Conservation (phyloP, 495 filamentous ascomycete genomes). For the Lophiostoma macrostomum region DNA sequence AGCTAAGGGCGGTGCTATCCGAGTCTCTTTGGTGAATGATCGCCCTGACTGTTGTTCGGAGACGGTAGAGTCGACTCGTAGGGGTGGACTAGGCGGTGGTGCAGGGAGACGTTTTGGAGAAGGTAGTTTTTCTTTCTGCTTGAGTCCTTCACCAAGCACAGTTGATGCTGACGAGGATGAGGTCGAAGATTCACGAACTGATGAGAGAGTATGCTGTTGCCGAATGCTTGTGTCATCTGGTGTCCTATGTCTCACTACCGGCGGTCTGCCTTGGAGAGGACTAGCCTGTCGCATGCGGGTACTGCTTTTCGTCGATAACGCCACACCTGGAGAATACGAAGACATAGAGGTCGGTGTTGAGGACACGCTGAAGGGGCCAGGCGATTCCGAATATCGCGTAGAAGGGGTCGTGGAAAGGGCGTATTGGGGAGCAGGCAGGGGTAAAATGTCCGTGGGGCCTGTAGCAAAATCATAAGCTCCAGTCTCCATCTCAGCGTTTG, state of each 20-base stretch:
- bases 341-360: conserved; percentile 95
- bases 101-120: conserved; percentile 46
- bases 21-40: not conserved
- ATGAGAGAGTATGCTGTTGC: conserved; percentile 57
- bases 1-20: conserved; percentile 2
- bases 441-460: conserved; percentile 29
- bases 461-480: conserved; percentile 10
- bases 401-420: conserved; percentile 64
- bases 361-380: conserved; percentile 82
- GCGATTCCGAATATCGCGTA: conserved; percentile 90
- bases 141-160: conserved; percentile 43
- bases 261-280: conserved; percentile 63
- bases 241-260: conserved; percentile 61
- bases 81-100: conserved; percentile 59
- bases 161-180: conserved; percentile 45
- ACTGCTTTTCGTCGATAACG: conserved; percentile 58
- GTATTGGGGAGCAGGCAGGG: conserved; percentile 34
- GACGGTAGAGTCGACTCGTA: conserved; percentile 58
- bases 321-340: conserved; percentile 85
- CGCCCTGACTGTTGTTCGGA: conserved; percentile 11
- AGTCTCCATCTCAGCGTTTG: conserved; percentile 10
- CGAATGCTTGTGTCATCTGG: conserved; percentile 49
- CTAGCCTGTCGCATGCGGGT: conserved; percentile 61
- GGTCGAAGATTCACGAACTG: conserved; percentile 56
- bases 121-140: conserved; percentile 47